Base-by-base conservation (phyloP, 73 alveolate species). In the Halteria grandinella region DNA sequence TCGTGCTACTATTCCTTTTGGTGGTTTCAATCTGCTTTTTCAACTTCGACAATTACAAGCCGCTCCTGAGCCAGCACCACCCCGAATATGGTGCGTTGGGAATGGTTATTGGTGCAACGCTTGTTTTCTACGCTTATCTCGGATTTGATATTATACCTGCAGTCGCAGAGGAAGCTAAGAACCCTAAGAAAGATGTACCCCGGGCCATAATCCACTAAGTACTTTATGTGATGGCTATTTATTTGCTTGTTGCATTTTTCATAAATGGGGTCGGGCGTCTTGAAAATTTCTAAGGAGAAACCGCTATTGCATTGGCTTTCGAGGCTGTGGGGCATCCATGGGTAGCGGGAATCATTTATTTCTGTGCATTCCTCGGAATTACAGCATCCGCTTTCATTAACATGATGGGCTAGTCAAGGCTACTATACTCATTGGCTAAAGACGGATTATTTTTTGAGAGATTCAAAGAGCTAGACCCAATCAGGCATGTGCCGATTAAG, bases 111-210 rank as follows among this genome's bases (percentile, higher is more conserved):
- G 80, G 80, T 23, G 80, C 50, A 8, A 50, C 66, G 15, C n/a
- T 41, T 48, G 47, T 62, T 2, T 77, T 40, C 36, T 55, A 48
- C 33, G 75, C 74, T 8, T 77, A 60, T 27, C 14, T 77, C 0
- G 88, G 88, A 11, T 77, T 62, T 63, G 88, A 77, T 62, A 33
- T 59, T 54, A 50, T 77, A 0, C 59, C 88, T 10, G 39, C 81
- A 24, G 18, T 77, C 20, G 32, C 88, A 31, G 53, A 45, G 32
- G 88, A 77, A 48, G 72, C 88, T 0, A 63, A 47, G 15, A 47
- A 59, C 17, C 88, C 88, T 1, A 55, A 41, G 36, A 59, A 40
- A 48, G 81, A 77, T 25, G 21, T 77, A 12, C 88, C 88, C 32
- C 41, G 53, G 18, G 58, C 88, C 1, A 25, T 43, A n/a, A 44